A percentile compares a stretch with the other conserved stretches of the same genome.
Evolutionary conservation across 257 asterid genomes (phyloP).

Genomic region (Solanum pimpinellifolium): DNA sequence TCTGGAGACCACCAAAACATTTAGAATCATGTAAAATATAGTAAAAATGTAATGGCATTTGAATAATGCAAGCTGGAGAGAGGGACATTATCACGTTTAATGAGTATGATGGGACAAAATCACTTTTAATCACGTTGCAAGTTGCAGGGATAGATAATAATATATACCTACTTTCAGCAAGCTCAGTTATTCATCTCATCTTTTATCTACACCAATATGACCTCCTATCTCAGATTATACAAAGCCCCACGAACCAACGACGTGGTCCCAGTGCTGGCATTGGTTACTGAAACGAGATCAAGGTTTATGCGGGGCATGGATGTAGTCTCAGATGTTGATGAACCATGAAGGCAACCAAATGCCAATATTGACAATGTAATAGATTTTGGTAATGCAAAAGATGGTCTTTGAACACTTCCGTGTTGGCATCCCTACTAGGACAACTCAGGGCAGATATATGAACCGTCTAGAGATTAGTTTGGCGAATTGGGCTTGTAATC

Average conservation of each 20-base stretch:
- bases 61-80: not conserved
- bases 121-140: not conserved
- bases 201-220: not conserved
- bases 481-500: not conserved
- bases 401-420: not conserved
- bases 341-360: not conserved
- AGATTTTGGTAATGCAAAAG: not conserved
- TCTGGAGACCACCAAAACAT: not conserved
- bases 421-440: not conserved
- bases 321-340: not conserved
- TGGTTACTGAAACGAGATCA: not conserved
- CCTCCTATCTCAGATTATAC: not conserved
- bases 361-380: not conserved
- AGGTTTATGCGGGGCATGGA: not conserved
- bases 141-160: not conserved
- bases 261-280: not conserved
- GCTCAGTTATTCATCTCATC: not conserved
- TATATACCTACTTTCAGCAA: not conserved
- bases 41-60: not conserved
- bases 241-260: not conserved
- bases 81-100: not conserved
- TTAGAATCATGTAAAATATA: not conserved
- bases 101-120: not conserved
- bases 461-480: not conserved
- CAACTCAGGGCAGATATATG: not conserved